Evolutionary conservation across 306 rosid genomes (phyloP).

Genomic region (Cajanus cajan): DNA sequence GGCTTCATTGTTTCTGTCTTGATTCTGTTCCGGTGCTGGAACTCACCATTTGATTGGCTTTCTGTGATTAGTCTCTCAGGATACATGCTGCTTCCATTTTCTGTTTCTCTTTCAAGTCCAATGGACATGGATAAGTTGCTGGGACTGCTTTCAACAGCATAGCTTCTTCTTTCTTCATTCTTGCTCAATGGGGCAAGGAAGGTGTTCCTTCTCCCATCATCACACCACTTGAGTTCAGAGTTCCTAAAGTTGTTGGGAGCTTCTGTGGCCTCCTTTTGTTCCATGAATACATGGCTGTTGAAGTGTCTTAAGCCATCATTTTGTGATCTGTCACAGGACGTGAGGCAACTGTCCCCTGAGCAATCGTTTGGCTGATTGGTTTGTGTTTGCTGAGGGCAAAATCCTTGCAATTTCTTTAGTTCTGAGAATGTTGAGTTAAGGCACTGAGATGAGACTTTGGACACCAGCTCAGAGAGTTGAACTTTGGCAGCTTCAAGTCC

Average conservation of each 20-base stretch:
- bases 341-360: slow-evolving; percentile 81
- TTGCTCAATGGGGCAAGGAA: slow-evolving; percentile 40
- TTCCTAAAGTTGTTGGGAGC: slow-evolving; percentile 24
- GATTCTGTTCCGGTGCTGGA: slow-evolving; percentile 26
- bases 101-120: slow-evolving; percentile 50
- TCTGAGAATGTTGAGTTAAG: slow-evolving; percentile 70
- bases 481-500: slow-evolving; percentile 94
- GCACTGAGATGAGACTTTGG: slow-evolving; percentile 84
- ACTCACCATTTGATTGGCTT: slow-evolving; percentile 27
- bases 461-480: slow-evolving; percentile 82
- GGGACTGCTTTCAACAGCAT: slow-evolving; percentile 38
- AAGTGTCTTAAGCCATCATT: slow-evolving; percentile 59
- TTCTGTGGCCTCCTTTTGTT: slow-evolving; percentile 42
- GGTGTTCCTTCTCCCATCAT: slow-evolving; percentile 42
- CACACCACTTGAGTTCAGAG: slow-evolving; percentile 37
- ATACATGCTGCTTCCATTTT: slow-evolving; percentile 33
- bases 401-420: slow-evolving; percentile 53
- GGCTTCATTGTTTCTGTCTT: slow-evolving; percentile 37
- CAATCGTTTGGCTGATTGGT: slow-evolving; percentile 58
- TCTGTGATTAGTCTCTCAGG: slow-evolving; percentile 32
- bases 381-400: slow-evolving; percentile 46
- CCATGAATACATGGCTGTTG: slow-evolving; percentile 42
- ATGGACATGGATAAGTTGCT: slow-evolving; percentile 61
- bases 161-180: slow-evolving; percentile 43
- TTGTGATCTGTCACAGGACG: slow-evolving; percentile 69